Evolutionary conservation across 106 monocot genomes (phyloP).

Genomic region (Gastrodia elata): DNA sequence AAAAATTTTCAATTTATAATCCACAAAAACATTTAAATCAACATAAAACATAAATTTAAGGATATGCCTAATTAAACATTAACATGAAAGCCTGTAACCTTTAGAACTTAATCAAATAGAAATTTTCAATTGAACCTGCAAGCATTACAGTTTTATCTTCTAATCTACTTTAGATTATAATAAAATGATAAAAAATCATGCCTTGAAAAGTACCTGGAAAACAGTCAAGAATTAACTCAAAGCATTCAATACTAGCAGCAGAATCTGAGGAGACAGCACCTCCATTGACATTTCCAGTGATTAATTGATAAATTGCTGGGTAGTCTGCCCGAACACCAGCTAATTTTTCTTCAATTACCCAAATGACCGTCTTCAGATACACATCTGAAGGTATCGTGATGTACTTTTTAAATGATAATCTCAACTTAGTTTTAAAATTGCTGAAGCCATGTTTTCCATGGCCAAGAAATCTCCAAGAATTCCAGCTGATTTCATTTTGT

Average conservation of each 20-base stretch:
- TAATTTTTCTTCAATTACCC: slow-evolving; percentile 54
- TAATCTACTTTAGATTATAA: not conserved
- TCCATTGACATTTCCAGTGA: slow-evolving; percentile 40
- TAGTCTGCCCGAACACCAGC: slow-evolving; percentile 39
- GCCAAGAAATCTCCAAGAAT: slow-evolving; percentile 4
- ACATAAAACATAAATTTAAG: not conserved
- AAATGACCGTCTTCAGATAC: slow-evolving; percentile 31
- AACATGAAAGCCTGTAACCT: not conserved
- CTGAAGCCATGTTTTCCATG: slow-evolving; percentile 18
- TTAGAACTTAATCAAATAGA: not conserved
- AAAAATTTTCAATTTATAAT: not conserved
- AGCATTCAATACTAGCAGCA: slow-evolving; percentile 74
- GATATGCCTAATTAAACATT: not conserved
- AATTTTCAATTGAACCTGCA: not conserved
- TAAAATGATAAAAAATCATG: slow-evolving; percentile 2
- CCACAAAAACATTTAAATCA: not conserved
- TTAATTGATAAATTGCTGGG: slow-evolving; percentile 40
- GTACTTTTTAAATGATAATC: slow-evolving; percentile 51
- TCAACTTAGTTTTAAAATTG: slow-evolving; percentile 54
- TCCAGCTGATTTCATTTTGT: slow-evolving; percentile 14
- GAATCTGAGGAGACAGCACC: slow-evolving; percentile 51
- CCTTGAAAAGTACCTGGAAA: slow-evolving; percentile 37
- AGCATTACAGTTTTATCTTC: not conserved
- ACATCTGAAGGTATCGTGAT: slow-evolving; percentile 27
- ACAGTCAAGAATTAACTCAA: slow-evolving; percentile 65